phyloP scores from a whole-genome alignment of 352 stramenopile species.

The Globisporangium irregulare region DNA sequence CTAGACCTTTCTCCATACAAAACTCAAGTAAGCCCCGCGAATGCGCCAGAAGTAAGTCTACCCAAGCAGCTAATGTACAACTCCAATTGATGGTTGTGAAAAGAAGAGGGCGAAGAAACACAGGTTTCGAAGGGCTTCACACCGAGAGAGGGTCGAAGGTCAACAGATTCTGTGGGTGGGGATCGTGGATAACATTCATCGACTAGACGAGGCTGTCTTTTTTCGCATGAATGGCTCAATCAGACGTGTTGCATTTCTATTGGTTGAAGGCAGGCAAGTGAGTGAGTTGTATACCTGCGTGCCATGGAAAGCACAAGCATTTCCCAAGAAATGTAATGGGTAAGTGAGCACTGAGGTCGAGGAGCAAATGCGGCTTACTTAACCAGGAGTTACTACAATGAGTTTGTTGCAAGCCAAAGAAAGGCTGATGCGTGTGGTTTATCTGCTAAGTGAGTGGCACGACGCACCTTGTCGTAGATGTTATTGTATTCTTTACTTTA shows the following conservation, averaged over 20 bases:
- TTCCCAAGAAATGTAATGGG: background rate
- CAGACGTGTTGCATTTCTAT: background rate
- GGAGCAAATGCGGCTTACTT: too few relatives aligned
- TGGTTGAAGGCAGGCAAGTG: background rate
- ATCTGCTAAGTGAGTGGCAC: too few relatives aligned
- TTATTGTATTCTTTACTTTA: background rate
- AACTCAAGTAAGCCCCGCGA: too few relatives aligned
- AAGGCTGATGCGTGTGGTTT: too few relatives aligned
- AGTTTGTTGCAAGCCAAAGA: background rate
- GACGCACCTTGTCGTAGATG: background rate
- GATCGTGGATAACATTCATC: background rate
- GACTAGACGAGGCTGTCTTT: background rate
- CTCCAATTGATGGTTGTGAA: too few relatives aligned
- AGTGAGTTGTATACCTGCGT: background rate
- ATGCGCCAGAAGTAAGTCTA: too few relatives aligned
- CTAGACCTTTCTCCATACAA: too few relatives aligned
- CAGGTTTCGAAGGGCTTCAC: background rate
- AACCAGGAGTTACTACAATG: too few relatives aligned
- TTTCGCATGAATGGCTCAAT: conserved; percentile 2
- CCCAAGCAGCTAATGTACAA: too few relatives aligned
- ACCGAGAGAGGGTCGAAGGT: background rate
- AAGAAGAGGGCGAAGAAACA: too few relatives aligned
- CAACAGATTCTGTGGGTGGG: background rate
- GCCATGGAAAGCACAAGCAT: background rate
- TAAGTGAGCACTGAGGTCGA: background rate